Evolutionary conservation across 495 filamentous ascomycete species (phyloP), one percentile per base, ranked within the genome.

Genomic region (Cladorrhinum samala): DNA sequence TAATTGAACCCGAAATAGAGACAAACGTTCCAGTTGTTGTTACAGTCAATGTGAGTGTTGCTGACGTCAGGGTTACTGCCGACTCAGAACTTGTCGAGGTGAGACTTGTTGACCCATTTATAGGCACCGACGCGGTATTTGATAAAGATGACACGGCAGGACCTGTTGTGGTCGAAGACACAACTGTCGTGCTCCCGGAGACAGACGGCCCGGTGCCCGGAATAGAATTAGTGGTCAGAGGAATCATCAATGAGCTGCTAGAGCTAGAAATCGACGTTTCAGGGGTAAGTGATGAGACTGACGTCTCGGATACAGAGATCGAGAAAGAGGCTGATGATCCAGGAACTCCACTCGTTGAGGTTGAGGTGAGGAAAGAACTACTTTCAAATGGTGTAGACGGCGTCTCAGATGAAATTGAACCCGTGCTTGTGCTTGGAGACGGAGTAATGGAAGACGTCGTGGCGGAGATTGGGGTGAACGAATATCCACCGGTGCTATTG

Each of bases 1-100:
- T 14, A 6, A 25, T 2, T 21, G 42, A 21, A 13, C 42, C 42
- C 14, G 42, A 45, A 7, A 21, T 23, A 3, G 42, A 45, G 19
- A 45, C 20, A 45, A 45, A 45, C n/a, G 42, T 45, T 19, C 18
- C 42, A 20, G 42, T 45, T 14, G 45, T 25, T 33, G 45, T 47
- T n/a, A 47, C 9, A 4, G 45, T 47, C 45, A 47, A 24, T 27
- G 45, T 47, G 9, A 19, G 23, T 25, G 24, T 23, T 16, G 25
- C 11, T 8, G 24, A 47, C 16, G 45, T 11, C 42, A 7, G 13
- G 24, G 9, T 47, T 14, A 25, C 8, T 33, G 45, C 2, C 23
- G 45, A 47, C 24, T 25, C 42, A 13, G 18, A 21, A 14, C 16
- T 13, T 19, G 42, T 23, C 42, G 42, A 19, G 14, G 42, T 21